phyloP scores from a whole-genome alignment of 305 asterid genomes.

The Fraxinus ornus region DNA sequence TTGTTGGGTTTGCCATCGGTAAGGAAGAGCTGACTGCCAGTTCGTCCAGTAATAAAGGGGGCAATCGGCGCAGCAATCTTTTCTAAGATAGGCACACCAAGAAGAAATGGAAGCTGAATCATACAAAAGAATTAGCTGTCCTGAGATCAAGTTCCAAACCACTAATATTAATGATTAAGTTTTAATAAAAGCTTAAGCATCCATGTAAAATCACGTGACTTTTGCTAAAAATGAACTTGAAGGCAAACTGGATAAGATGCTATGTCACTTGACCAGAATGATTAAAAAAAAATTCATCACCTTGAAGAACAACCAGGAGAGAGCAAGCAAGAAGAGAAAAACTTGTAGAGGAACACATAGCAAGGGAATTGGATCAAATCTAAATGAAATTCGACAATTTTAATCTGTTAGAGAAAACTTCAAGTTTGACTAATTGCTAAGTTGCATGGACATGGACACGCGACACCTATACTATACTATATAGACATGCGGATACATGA shows the following conservation, averaged over 20 bases:
- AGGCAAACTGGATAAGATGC: not conserved
- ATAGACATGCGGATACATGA: not conserved
- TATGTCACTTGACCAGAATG: not conserved
- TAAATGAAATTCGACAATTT: not conserved
- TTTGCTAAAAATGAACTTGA: not conserved
- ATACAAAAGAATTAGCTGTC: conserved; percentile 45
- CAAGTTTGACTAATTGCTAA: not conserved
- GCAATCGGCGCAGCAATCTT: conserved; percentile 91
- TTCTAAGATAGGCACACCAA: conserved; percentile 85
- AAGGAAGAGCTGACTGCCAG: conserved; percentile 93
- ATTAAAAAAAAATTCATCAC: not conserved
- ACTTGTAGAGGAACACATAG: not conserved
- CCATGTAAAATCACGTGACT: not conserved
- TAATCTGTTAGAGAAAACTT: not conserved
- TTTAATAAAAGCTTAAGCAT: not conserved
- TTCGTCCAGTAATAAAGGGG: conserved; percentile 76
- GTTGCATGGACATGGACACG: not conserved
- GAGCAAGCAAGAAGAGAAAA: not conserved
- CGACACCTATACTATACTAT: not conserved
- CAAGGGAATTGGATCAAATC: not conserved
- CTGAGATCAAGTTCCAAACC: conserved; percentile 52
- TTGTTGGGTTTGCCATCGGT: conserved; percentile 75
- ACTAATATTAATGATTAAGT: conserved; percentile 10
- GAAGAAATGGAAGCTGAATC: conserved; percentile 89
- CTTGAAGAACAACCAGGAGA: not conserved